Base-by-base conservation (phyloP, 352 stramenopile genomes). In the Nothophytophthora sp. region DNA sequence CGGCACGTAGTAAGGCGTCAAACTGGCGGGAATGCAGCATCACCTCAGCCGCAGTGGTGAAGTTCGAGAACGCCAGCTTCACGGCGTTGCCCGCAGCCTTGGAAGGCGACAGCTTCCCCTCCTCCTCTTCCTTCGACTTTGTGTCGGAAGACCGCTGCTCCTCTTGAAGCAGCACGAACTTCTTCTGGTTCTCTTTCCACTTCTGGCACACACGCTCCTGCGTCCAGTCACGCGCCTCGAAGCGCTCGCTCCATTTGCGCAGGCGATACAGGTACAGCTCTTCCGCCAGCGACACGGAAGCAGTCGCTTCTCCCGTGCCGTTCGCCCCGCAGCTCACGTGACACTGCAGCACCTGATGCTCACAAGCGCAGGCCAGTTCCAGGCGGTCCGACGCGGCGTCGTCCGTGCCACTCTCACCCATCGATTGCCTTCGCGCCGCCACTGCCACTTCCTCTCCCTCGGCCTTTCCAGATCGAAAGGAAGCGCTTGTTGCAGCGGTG, bases 111-210 rank as follows among this genome's bases (percentile, higher is more conserved):
- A 62, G 59, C 20, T 52, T 67, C 13, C 40, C 54, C 6, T 46
- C 20, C 10, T 29, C 28, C 20, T 42, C 38, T 19, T 50, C 27
- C 40, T 65, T 33, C 5, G 24, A 10, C 7, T 33, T 2, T 15
- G 16, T 20, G 10, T 39, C 18, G 37, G 18, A 48, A 7, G 12
- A 20, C 2, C 34, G 15, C 1, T 23, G 8, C 25, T 18, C 25
- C 20, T 53, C 28, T 10, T 33, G 20, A 30, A 60, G 61, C n/a
- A 63, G 36, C n/a, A 45, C 36, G 37, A 85, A 75, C 24, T 70
- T 72, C 34, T 81, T 68, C 49, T 90, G 76, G 43, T 88, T 77
- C 39, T 87, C 76, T 35, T 73, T 73, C 80, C 80, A 88, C 55
- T 87, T 87, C 45, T 88, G 76, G 43, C 80, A 80, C 37, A 88